Conservation (phyloP, 257 asterid species). For the Galeopsis tetrahit region DNA sequence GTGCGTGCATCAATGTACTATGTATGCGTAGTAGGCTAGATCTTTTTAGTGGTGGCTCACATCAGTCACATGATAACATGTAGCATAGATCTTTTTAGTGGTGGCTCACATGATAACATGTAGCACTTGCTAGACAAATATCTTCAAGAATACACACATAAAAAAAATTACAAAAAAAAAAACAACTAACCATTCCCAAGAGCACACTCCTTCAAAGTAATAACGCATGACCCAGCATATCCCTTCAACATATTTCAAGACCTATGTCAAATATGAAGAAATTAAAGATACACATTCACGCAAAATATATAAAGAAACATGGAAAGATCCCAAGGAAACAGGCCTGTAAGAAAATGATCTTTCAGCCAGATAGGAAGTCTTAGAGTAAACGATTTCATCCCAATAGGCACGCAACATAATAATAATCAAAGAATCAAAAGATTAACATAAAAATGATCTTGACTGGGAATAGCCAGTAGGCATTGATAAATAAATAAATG, state of each 20-base stretch:
- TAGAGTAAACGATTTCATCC: background rate
- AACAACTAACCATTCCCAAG: conserved; percentile 71
- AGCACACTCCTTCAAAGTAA: conserved; percentile 78
- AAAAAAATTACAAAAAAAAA: no score
- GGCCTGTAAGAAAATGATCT: background rate
- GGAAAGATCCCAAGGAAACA: conserved; percentile 10
- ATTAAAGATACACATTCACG: conserved; percentile 9
- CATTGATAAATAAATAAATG: background rate
- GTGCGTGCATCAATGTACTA: no score
- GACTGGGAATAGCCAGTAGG: background rate
- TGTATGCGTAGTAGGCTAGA: no score
- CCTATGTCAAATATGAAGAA: conserved; percentile 43
- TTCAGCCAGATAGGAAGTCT: background rate
- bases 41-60: no score
- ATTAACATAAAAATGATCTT: background rate
- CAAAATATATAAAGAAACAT: conserved; percentile 20
- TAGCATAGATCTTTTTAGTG: no score
- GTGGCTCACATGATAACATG: no score
- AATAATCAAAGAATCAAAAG: conserved; percentile 16
- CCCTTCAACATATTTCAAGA: conserved; percentile 68
- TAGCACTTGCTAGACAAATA: no score
- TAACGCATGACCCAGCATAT: conserved; percentile 79
- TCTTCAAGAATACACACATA: no score
- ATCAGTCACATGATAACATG: no score
- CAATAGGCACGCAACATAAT: conserved; percentile 8